Conservation (phyloP, 257 asterid genomes). For the Solanum ossicruentum region DNA sequence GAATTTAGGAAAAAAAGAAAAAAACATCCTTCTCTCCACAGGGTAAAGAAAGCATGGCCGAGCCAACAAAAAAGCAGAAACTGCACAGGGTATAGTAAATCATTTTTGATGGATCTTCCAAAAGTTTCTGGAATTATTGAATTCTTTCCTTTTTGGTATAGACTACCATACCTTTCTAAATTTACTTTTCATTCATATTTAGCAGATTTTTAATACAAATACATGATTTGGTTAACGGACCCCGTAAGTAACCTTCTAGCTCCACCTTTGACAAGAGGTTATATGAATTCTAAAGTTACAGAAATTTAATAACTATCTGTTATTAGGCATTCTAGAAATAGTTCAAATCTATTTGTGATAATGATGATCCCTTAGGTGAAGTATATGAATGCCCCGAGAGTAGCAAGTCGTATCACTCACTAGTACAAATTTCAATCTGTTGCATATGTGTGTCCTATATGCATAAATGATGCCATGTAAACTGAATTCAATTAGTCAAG, state of each 20-base stretch:
- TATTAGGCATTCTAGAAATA: neutral
- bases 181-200: neutral
- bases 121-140: neutral
- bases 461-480: neutral
- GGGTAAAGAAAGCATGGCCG: neutral
- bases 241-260: neutral
- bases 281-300: neutral
- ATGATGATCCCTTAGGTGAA: neutral
- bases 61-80: neutral
- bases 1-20: neutral
- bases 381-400: neutral
- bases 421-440: neutral
- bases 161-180: neutral
- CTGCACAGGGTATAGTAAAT: neutral
- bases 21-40: too few relatives aligned
- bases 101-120: neutral
- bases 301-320: neutral
- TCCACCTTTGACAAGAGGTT: neutral
- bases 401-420: neutral
- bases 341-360: neutral
- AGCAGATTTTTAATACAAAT: neutral
- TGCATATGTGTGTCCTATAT: neutral
- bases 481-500: neutral
- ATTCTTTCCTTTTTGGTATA: neutral
- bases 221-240: neutral